phyloP scores from a whole-genome alignment of 2,329 filamentous ascomycete genomes.

The Septoria petroselini region DNA sequence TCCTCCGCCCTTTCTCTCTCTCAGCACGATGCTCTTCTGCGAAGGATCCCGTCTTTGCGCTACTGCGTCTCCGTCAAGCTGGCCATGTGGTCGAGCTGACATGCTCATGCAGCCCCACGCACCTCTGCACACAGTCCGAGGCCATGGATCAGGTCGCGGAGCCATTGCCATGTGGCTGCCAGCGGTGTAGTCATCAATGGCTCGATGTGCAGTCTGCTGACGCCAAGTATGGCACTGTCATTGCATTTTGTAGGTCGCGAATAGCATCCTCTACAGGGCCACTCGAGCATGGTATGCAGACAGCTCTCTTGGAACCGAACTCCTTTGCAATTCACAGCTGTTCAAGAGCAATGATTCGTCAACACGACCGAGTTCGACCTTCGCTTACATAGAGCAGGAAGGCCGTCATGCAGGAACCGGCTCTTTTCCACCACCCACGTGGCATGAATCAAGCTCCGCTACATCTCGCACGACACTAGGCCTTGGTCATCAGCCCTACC shows the following conservation, averaged over 20 bases:
- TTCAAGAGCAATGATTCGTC: no score
- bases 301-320: neutral
- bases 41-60: constrained; percentile 21
- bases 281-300: neutral
- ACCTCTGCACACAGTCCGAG: constrained; percentile 7
- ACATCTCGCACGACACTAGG: neutral
- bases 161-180: constrained; percentile 4
- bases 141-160: constrained; percentile 3
- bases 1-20: constrained; percentile 3
- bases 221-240: neutral
- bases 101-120: constrained; percentile 18
- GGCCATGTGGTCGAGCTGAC: constrained; percentile 11
- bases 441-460: neutral
- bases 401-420: neutral
- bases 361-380: no score
- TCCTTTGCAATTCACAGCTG: no score
- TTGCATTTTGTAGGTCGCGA: neutral
- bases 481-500: neutral
- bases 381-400: neutral
- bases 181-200: neutral
- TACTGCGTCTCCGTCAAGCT: constrained; percentile 7
- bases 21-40: constrained; percentile 5
- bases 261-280: neutral
- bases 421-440: neutral
- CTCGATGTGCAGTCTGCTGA: neutral